Base-by-base conservation (phyloP, 257 asterid species). In the Ilex aquifolium region DNA sequence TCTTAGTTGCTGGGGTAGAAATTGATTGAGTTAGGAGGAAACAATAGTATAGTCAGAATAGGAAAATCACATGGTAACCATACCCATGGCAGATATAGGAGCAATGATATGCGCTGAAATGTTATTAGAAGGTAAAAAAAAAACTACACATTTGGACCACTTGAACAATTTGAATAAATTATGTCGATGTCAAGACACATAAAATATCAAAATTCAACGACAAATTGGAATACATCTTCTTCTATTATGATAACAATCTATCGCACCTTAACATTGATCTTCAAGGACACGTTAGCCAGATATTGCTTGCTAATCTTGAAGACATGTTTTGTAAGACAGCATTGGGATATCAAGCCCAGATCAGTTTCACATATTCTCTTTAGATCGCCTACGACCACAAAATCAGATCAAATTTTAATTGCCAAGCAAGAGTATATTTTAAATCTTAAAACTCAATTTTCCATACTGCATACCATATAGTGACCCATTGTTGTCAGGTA, bases 321-420 rank as follows among this genome's bases (percentile, higher is more conserved):
- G 40, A 94, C 97, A 36, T 94, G 95, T 67, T 94, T 94, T 0
- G 99, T 94, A 56, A 94, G 95, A 68, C 97, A 90, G 70, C 97
- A 90, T 68, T 94, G 99, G 70, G 99, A 77, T 73, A 90, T 86
- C 67, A 90, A 49, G 62, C 97, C 99, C 50, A 94, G 96, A 80
- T 94, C 96, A 2, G 99, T 90, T 81, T 94, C 97, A 63, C 99
- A 94, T 69, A 94, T 94, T 61, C 97, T 80, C 85, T 94, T 94
- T 51, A 94, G 67, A 74, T 94, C 97, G 64, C 99, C 99, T 93
- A 66, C 49, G 61, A 60, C 17, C 56, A 61, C 17, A 65, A 42
- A 39, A 46, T 46, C n/a, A 14, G 52, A 14, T 46, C 52, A 46
- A 7, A 46, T 46, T 46, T 46, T 4, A 3, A 14, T 4, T 46